phyloP scores from a whole-genome alignment of 2,329 filamentous ascomycete genomes.

The Purpureocillium lavendulum region DNA sequence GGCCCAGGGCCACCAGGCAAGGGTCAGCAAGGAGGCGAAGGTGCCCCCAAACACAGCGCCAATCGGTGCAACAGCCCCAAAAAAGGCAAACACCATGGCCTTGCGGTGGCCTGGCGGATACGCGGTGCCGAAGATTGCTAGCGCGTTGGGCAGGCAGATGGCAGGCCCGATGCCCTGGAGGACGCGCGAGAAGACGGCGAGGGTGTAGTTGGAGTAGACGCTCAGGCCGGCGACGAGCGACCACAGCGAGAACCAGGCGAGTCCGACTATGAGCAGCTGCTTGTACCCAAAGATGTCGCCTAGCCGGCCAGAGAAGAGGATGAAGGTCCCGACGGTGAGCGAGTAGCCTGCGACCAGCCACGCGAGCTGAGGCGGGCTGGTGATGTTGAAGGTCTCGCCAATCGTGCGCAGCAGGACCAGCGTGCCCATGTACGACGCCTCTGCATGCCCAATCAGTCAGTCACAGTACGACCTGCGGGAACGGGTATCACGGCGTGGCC shows the following conservation, averaged over 20 bases:
- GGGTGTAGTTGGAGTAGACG: slow-evolving; percentile 27
- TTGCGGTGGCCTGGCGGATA: slow-evolving; percentile 51
- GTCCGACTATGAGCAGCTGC: slow-evolving; percentile 42
- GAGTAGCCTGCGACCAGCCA: slow-evolving; percentile 53
- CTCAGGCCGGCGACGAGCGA: slow-evolving; percentile 36
- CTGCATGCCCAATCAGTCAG: slow-evolving; percentile 10
- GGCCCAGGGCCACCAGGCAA: slow-evolving; percentile 39
- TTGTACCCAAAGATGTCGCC: slow-evolving; percentile 52
- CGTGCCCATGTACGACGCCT: slow-evolving; percentile 22
- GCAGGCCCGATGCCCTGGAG: slow-evolving; percentile 55
- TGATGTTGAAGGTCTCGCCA: slow-evolving; percentile 34
- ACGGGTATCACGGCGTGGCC: background rate
- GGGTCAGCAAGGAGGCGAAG: slow-evolving; percentile 30
- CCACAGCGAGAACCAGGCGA: slow-evolving; percentile 46
- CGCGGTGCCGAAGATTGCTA: slow-evolving; percentile 51
- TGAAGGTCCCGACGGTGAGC: slow-evolving; percentile 47
- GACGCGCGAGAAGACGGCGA: slow-evolving; percentile 44
- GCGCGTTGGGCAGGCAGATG: slow-evolving; percentile 52
- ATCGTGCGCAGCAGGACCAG: slow-evolving; percentile 41
- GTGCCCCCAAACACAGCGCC: slow-evolving; percentile 34
- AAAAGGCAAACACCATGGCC: slow-evolving; percentile 49
- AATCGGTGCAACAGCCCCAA: slow-evolving; percentile 36
- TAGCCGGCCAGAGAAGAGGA: slow-evolving; percentile 46
- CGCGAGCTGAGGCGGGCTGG: slow-evolving; percentile 33
- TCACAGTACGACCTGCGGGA: background rate